Evolutionary conservation across 345 rosid species (phyloP).

Genomic region (Dipteronia dyeriana): DNA sequence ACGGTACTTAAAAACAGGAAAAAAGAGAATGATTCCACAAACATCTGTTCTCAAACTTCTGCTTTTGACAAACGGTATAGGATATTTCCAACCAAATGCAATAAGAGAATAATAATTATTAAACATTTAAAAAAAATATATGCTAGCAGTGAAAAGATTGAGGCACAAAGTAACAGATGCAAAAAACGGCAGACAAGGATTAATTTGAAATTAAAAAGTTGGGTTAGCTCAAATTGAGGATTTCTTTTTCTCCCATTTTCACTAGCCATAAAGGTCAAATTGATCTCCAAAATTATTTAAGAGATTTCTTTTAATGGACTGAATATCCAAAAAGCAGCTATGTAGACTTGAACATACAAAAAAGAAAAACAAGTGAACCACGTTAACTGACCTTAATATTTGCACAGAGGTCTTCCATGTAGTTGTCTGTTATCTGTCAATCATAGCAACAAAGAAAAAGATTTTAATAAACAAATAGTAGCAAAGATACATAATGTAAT

Average conservation of each 20-base stretch:
- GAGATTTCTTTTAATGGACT: background rate
- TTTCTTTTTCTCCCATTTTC: background rate
- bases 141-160: background rate
- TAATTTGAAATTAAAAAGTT: background rate
- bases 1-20: background rate
- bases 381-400: conserved; percentile 61
- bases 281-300: background rate
- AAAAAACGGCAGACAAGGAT: background rate
- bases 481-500: background rate
- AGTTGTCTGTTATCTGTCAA: conserved; percentile 56
- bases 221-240: background rate
- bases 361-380: background rate
- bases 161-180: background rate
- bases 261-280: background rate
- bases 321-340: background rate
- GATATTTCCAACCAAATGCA: background rate
- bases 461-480: background rate
- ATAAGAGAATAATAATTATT: background rate
- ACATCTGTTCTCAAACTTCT: background rate
- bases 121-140: background rate
- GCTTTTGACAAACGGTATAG: background rate
- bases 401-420: conserved; percentile 76
- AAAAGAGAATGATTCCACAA: background rate
- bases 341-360: background rate
- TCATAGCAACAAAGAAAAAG: background rate